Evolutionary conservation across 2,329 filamentous ascomycete species (phyloP).

Genomic region (Hymenotorrendiella dingleyae): DNA sequence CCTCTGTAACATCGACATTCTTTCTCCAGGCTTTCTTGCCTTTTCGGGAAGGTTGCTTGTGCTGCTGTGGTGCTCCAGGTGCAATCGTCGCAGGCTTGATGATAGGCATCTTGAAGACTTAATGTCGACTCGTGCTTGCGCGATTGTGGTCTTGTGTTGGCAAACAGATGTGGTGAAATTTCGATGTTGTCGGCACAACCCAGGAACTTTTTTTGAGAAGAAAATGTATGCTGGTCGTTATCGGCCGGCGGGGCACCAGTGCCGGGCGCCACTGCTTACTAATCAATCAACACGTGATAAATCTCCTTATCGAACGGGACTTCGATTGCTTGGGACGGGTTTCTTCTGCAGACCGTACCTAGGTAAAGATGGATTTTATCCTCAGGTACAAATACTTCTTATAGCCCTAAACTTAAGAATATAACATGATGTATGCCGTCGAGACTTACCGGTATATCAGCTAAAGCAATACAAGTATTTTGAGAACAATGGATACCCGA

Average conservation of each 20-base stretch:
- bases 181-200: not conserved
- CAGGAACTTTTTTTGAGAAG: not conserved
- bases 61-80: constrained; percentile 65
- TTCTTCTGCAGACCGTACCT: too few relatives aligned
- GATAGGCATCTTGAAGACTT: constrained; percentile 26
- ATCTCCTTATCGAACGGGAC: too few relatives aligned
- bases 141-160: too few relatives aligned
- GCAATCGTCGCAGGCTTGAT: constrained; percentile 36
- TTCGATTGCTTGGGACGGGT: too few relatives aligned
- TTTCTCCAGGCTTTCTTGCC: constrained; percentile 99
- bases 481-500: too few relatives aligned
- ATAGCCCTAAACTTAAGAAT: too few relatives aligned
- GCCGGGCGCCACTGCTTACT: not conserved
- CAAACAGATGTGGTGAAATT: constrained; percentile 5
- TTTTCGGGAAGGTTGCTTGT: constrained; percentile 86
- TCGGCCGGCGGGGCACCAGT: not conserved
- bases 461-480: too few relatives aligned
- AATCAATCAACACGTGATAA: too few relatives aligned
- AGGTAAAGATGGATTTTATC: too few relatives aligned
- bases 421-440: too few relatives aligned
- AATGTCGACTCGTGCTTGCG: not conserved
- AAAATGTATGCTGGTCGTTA: not conserved
- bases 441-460: too few relatives aligned
- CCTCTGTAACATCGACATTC: constrained; percentile 87
- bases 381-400: too few relatives aligned